Evolutionary conservation across 192 early-diverging fungal species (phyloP), one percentile per base, ranked within the genome.

Genomic region (Podila clonocystis): DNA sequence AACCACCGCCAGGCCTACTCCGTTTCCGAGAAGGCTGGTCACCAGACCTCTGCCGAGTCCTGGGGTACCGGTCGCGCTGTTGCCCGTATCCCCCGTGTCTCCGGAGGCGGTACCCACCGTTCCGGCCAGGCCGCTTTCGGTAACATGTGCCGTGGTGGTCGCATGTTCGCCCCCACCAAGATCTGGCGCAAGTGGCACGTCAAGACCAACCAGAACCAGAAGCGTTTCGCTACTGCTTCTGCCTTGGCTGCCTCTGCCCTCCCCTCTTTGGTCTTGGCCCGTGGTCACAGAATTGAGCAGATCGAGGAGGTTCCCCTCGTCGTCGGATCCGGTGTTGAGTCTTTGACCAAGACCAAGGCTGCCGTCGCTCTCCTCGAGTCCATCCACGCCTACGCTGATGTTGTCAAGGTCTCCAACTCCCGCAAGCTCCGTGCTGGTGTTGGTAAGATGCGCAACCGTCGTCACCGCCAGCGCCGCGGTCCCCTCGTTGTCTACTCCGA

Each of bases 151-250:
- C 95, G 97, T 87, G 95, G 95, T 79, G 97, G 98, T 87, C 94
- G 96, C 73, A 99, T 99, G 98, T 99, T 98, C 83, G 96, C 98
- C 71, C 98, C 98, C 62, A 99, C 95, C 91, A 99, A 99, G 93
- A 92, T 93, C 87, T 99, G 95, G 96, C 91, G 97, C 89, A 98
- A 97, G 92, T 99, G 98, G 97, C 97, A 98, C 91, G 89, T 98
- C 75, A 97, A 97, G 92, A 96, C 94, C 87, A 97, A 97, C 95
- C 76, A 92, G 85, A 98, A 97, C 94, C 96, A 98, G 91, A 95
- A 95, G 91, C 94, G 97, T 78, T 99, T 93, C 88, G 98, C 96
- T 36, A 94, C 94, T 68, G 97, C 91, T 60, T 99, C 98, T 82
- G 97, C 96, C 76, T 87, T 99, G 82, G 98, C 98, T 73, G 96